Percentiles rank a stretch among this genome's conserved stretches.
Conservation (phyloP, 345 rosid species). For the Lagerstroemia speciosa region DNA sequence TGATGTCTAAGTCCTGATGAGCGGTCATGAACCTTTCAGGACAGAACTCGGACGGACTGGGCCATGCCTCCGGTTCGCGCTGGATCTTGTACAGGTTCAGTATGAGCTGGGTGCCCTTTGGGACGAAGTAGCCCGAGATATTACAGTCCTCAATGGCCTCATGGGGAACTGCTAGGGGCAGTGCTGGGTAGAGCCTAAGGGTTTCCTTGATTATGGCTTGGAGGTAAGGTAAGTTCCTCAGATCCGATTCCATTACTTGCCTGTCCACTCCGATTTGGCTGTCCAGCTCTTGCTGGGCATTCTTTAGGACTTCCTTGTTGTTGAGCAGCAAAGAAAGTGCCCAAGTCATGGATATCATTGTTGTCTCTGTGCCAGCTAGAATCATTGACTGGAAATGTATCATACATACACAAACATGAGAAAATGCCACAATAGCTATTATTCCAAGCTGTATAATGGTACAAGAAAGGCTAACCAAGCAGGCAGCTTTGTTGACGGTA, state of each 20-base stretch:
- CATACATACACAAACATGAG: too few species aligned
- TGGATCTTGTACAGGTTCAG: conserved; percentile 27
- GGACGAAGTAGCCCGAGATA: conserved; percentile 22
- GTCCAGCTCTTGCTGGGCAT: conserved; percentile 36
- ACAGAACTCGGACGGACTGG: conserved; percentile 20
- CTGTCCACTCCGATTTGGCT: conserved; percentile 22
- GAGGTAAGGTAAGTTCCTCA: conserved; percentile 21
- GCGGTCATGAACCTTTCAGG: conserved; percentile 33
- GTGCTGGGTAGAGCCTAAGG: conserved; percentile 25
- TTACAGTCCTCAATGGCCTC: conserved; percentile 29
- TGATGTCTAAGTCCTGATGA: conserved; percentile 20
- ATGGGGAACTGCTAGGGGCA: conserved; percentile 24
- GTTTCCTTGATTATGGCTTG: conserved; percentile 38
- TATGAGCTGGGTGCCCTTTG: conserved; percentile 23
- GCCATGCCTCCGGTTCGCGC: conserved; percentile 23
- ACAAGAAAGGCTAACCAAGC: conserved; percentile 22
- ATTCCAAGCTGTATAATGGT: too few species aligned
- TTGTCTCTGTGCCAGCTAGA: conserved; percentile 33
- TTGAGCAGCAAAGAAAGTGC: conserved; percentile 31
- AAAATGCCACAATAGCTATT: too few species aligned
- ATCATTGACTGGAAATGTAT: conserved; percentile 12
- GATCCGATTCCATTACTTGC: conserved; percentile 21
- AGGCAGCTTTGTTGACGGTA: conserved; percentile 20
- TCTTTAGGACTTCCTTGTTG: conserved; percentile 17
- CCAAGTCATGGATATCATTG: conserved; percentile 34